Conservation (phyloP, 2,329 filamentous ascomycete genomes). For the Fusarium buharicum region DNA sequence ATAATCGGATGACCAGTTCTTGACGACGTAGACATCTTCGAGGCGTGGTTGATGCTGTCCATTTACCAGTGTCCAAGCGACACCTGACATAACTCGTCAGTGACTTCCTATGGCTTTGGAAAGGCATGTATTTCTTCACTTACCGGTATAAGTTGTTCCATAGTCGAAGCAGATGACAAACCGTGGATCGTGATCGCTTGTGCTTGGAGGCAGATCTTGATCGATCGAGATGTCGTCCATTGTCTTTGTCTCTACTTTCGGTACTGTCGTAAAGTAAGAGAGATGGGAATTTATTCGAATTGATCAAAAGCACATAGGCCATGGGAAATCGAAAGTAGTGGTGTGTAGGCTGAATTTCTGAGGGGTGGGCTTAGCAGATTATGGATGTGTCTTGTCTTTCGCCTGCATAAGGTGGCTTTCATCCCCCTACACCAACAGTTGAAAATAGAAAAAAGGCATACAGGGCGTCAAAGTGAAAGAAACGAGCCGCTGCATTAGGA, state of each 20-base stretch:
- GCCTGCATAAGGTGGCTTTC: too few relatives aligned
- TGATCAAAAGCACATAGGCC: background rate
- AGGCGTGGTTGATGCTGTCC: conserved; percentile 8
- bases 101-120: background rate
- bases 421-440: conserved; percentile 2
- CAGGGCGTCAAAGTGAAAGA: background rate
- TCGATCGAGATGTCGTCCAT: background rate
- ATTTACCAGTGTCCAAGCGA: conserved; percentile 18
- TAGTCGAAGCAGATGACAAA: conserved; percentile 32
- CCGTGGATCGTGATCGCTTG: background rate
- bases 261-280: too few relatives aligned
- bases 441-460: conserved; percentile 3
- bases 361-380: background rate
- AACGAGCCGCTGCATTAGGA: background rate
- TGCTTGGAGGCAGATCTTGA: background rate
- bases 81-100: background rate
- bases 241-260: too few relatives aligned
- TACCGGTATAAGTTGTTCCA: conserved; percentile 24
- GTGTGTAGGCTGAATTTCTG: background rate
- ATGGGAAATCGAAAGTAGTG: background rate
- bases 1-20: conserved; percentile 7
- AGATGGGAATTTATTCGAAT: too few relatives aligned
- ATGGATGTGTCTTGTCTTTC: background rate
- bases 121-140: background rate
- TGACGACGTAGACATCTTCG: conserved; percentile 18